Conservation (phyloP, 805 yeast species). For the Yarrowia keelungensis region DNA sequence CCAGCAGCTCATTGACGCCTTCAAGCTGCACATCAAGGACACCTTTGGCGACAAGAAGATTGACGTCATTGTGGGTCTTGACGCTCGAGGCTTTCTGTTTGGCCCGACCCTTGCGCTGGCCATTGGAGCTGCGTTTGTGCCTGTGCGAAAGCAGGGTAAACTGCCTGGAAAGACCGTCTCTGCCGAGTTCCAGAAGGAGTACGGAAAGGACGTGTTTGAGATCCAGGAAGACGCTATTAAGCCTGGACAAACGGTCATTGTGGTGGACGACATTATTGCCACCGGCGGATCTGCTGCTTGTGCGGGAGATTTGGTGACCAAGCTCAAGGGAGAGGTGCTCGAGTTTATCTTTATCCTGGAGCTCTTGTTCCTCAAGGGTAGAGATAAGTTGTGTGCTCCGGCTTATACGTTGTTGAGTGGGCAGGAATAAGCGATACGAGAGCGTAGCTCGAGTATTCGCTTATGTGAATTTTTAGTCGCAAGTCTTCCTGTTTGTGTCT, state of each 20-base stretch:
- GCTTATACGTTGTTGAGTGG: constrained; percentile 89
- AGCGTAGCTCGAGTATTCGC: no score
- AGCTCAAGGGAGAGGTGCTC: constrained; percentile 71
- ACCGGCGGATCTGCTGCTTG: constrained; percentile 97
- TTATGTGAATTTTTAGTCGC: no score
- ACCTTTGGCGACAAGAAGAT: constrained; percentile 62
- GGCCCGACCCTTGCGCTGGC: constrained; percentile 96
- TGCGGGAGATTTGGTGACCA: constrained; percentile 82
- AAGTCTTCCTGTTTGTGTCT: no score
- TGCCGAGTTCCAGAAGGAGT: constrained; percentile 86
- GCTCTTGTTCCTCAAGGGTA: constrained; percentile 91
- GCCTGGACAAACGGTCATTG: constrained; percentile 77
- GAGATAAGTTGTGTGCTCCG: constrained; percentile 83
- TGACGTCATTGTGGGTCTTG: constrained; percentile 92
- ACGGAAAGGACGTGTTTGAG: constrained; percentile 88
- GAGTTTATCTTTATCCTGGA: constrained; percentile 93
- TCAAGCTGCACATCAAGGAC: constrained; percentile 72
- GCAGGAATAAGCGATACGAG: constrained; percentile 53
- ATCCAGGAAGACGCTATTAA: constrained; percentile 84
- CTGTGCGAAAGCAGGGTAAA: constrained; percentile 94
- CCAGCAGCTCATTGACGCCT: constrained; percentile 80
- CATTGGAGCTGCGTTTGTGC: constrained; percentile 87
- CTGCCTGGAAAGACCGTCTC: constrained; percentile 82
- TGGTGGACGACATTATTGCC: constrained; percentile 96
- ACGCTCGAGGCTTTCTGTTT: constrained; percentile 94